phyloP scores from a whole-genome alignment of 768 basidiomycete species.

The Leccinellum luteum region DNA sequence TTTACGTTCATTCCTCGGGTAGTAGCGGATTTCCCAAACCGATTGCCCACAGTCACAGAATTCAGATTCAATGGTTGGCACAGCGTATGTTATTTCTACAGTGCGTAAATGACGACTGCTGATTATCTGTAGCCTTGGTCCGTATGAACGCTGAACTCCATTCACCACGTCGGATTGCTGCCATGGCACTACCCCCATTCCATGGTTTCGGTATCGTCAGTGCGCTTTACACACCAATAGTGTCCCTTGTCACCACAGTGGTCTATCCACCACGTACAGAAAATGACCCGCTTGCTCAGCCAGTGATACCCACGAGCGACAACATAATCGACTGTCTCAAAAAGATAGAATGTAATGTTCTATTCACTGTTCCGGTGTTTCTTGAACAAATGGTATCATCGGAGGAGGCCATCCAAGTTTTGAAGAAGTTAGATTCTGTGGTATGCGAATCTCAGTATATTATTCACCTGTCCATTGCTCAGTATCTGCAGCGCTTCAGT shows the following conservation, averaged over 20 bases:
- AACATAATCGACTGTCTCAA: slow-evolving; percentile 37
- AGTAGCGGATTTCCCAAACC: slow-evolving; percentile 50
- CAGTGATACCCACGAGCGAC: slow-evolving; percentile 38
- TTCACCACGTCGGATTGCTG: slow-evolving; percentile 16
- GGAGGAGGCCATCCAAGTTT: slow-evolving; percentile 18
- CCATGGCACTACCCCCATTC: slow-evolving; percentile 28
- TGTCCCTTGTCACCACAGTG: slow-evolving; percentile 10
- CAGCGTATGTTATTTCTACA: slow-evolving; percentile 29
- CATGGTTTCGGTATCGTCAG: slow-evolving; percentile 22
- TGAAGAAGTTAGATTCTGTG: slow-evolving; percentile 27
- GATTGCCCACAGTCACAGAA: slow-evolving; percentile 35
- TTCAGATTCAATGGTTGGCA: slow-evolving; percentile 33
- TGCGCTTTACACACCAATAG: slow-evolving; percentile 19
- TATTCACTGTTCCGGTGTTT: slow-evolving; percentile 39
- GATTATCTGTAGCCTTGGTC: slow-evolving; percentile 4
- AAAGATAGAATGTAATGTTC: slow-evolving; percentile 24
- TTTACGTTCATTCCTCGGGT: slow-evolving; percentile 49
- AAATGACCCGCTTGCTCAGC: slow-evolving; percentile 21
- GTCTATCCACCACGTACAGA: slow-evolving; percentile 28
- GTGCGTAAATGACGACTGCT: neutral
- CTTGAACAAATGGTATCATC: slow-evolving; percentile 37
- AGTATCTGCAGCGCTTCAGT: slow-evolving; percentile 19
- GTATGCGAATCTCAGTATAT: slow-evolving; percentile 21
- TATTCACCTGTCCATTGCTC: too few species aligned
- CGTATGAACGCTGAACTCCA: slow-evolving; percentile 2